These are phyloP conservation scores for Mycosarcoma mackinlayi DNA, from an alignment of 1,284 basidiomycete species.

Conservation along the genomic window DNA sequence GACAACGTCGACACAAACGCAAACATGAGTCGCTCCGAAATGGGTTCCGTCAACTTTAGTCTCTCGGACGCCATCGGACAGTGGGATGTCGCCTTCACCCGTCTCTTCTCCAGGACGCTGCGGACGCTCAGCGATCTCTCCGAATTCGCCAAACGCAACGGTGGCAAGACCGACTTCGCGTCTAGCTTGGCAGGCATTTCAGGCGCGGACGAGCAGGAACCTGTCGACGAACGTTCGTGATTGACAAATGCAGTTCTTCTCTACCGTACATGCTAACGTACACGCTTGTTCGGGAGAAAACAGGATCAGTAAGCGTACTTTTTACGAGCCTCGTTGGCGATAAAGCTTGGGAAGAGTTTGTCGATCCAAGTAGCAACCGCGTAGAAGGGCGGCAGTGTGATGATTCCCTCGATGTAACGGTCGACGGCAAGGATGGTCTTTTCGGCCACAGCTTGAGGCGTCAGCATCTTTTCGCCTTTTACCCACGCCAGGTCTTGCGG, in stretches of 20 bases:
- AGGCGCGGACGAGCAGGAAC: slow-evolving; percentile 26
- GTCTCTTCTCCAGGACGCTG: slow-evolving; percentile 44
- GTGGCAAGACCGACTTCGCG: slow-evolving; percentile 14
- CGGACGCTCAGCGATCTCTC: slow-evolving; percentile 46
- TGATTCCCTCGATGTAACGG: slow-evolving; percentile 35
- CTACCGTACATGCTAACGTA: too few species aligned
- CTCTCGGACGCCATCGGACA: slow-evolving; percentile 36
- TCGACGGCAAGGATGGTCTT: slow-evolving; percentile 54
- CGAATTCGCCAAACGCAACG: slow-evolving; percentile 15
- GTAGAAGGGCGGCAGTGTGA: slow-evolving; percentile 50
- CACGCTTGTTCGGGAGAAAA: too few species aligned
- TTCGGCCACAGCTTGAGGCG: slow-evolving; percentile 37
- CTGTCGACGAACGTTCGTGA: slow-evolving; percentile 17
- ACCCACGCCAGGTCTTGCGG: slow-evolving; percentile 46
- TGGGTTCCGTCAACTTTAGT: slow-evolving; percentile 34
- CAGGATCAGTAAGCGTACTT: slow-evolving; percentile 42
- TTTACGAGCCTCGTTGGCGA: slow-evolving; percentile 24
- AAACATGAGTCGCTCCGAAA: slow-evolving; percentile 39
- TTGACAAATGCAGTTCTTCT: too few species aligned
- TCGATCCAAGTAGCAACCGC: slow-evolving; percentile 40
- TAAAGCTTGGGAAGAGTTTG: slow-evolving; percentile 38
- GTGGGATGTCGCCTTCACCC: slow-evolving; percentile 51
- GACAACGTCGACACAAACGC: slow-evolving; percentile 6
- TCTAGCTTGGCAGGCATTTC: slow-evolving; percentile 25
- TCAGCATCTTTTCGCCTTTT: slow-evolving; percentile 52